Evolutionary conservation across 1,139 yeast genomes (phyloP).

Genomic region (Saccharomyces hybrid): DNA sequence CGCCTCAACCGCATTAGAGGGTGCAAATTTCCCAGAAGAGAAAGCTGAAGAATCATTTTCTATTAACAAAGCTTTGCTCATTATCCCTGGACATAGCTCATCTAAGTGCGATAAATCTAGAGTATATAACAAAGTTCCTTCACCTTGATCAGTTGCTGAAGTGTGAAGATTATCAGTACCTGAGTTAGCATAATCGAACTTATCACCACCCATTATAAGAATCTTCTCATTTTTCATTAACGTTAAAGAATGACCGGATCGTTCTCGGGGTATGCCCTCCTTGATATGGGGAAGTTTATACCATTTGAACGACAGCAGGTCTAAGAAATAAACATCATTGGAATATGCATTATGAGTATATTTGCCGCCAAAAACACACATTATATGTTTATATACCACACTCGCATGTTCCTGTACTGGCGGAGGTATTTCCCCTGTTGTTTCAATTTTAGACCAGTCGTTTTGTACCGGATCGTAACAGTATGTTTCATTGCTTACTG

Average conservation of each 20-base stretch:
- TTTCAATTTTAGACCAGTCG: conserved; percentile 48
- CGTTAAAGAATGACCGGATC: conserved; percentile 89
- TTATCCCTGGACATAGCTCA: conserved; percentile 4
- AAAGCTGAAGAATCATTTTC: not conserved
- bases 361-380: conserved; percentile 85
- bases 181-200: conserved; percentile 4
- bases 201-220: conserved; percentile 71
- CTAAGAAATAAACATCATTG: conserved; percentile 60
- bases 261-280: conserved; percentile 54
- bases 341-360: conserved; percentile 62
- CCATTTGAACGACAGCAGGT: conserved; percentile 64
- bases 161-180: not conserved
- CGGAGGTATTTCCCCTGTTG: conserved; percentile 62
- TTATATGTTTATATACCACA: conserved; percentile 62
- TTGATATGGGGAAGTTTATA: conserved; percentile 47
- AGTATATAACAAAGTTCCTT: conserved; percentile 3
- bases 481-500: conserved; percentile 72
- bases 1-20: not conserved
- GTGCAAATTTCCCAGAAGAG: not conserved
- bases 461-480: conserved; percentile 63
- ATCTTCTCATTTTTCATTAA: conserved; percentile 54
- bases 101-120: conserved; percentile 1
- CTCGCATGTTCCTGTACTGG: conserved; percentile 89
- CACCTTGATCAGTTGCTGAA: not conserved
- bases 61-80: not conserved